Evolutionary conservation across 1,139 yeast genomes (phyloP), one percentile per base, ranked within the genome.

Genomic region (Suhomyces guaymorum): DNA sequence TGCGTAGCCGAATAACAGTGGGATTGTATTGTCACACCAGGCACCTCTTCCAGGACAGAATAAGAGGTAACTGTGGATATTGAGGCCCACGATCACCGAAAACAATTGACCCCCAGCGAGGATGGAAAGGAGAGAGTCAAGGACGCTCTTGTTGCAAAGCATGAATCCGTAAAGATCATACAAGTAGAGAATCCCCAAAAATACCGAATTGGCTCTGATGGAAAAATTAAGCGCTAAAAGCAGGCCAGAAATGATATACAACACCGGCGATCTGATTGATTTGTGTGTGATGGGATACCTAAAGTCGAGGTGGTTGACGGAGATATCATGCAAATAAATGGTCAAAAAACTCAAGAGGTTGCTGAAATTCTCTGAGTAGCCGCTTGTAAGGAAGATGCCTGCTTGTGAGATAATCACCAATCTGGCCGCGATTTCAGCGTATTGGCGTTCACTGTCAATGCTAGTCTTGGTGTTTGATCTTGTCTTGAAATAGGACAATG

Each of bases 301-400:
- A 41, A 32, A 51, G 21, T 46, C 51, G 21, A 31, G 42, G 31
- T 52, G 45, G 30, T 38, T 42, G 33, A 51, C 31, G 15, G 77
- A 58, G 1, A 49, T 26, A 45, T 74, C 77, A 41, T 88, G 66
- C 2, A 77, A 47, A 28, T 63, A 71, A 28, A 89, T 53, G 0
- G 85, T 90, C 0, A 61, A n/a, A 36, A 84, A 77, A 22, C 85
- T 66, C 28, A 82, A 54, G n/a, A 82, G 61, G 22, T 87, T 82
- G 34, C 89, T 81, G 13, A 77, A 51, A 24, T 89, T 77, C 59
- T 92, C 98, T 0, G 94, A 73, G 58, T 90, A 92, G 2, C 88
- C 80, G 0, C 81, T 75, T 0, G 84, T 70, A 33, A 88, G 65
- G 49, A 89, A 92, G 4, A 88, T 73, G 1, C 96, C 96, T 1